phyloP scores from a whole-genome alignment of 1,284 basidiomycete genomes.

The Irpex sp. region DNA sequence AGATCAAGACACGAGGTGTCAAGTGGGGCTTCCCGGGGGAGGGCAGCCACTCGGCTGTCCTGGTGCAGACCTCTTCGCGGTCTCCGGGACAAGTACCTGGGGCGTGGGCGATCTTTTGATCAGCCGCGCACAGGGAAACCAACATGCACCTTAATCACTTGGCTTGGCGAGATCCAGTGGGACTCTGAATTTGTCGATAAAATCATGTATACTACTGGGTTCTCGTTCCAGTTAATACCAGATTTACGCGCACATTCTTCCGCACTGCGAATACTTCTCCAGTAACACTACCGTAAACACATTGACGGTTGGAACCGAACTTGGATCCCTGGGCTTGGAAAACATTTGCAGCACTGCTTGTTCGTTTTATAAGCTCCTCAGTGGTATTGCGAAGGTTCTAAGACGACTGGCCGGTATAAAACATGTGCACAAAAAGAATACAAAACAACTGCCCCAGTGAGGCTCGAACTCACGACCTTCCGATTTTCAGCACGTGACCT shows the following conservation, averaged over 20 bases:
- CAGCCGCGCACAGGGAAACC: constrained; percentile 3
- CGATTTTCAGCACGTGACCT: constrained; percentile 32
- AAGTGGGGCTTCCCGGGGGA: constrained; percentile 6
- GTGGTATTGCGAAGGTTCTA: too few relatives aligned
- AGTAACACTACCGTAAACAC: too few relatives aligned
- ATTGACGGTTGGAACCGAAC: too few relatives aligned
- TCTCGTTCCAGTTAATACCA: too few relatives aligned
- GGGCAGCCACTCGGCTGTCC: constrained; percentile 1
- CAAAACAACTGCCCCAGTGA: constrained; percentile 51
- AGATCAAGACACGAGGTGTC: background rate
- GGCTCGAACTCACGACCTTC: constrained; percentile 73
- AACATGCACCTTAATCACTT: constrained; percentile 2
- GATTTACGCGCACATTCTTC: too few relatives aligned
- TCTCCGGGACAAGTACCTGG: constrained; percentile 8
- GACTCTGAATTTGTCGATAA: background rate
- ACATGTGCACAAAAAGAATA: too few relatives aligned
- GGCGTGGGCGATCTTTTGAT: background rate
- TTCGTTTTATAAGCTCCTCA: too few relatives aligned
- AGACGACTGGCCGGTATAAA: too few relatives aligned
- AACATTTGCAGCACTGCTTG: too few relatives aligned
- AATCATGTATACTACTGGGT: background rate
- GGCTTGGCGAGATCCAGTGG: background rate
- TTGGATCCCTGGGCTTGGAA: too few relatives aligned
- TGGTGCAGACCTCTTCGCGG: constrained; percentile 11
- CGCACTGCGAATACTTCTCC: too few relatives aligned